Conservation (phyloP, 345 rosid species). For the Mercurialis annua region DNA sequence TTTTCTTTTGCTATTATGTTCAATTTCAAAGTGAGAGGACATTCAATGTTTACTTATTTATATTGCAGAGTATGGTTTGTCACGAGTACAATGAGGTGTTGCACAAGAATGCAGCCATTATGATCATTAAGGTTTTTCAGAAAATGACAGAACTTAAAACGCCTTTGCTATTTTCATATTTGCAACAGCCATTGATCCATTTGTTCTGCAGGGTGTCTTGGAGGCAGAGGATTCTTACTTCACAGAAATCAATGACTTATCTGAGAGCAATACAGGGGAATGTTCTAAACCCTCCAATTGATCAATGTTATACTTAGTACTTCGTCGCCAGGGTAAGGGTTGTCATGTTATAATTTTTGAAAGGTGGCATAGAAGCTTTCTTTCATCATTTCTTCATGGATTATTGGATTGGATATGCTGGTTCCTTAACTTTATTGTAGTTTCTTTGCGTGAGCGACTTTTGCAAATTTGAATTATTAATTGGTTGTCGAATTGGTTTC, state of each 20-base stretch:
- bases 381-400: background rate
- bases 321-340: too few species aligned
- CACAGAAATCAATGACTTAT: conserved; percentile 15
- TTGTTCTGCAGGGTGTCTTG: conserved; percentile 55
- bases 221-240: conserved; percentile 57
- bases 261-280: background rate
- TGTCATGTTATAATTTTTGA: too few species aligned
- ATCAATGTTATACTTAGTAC: background rate
- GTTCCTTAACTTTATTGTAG: background rate
- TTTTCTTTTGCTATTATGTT: background rate
- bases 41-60: background rate
- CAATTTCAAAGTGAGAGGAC: background rate
- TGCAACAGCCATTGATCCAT: conserved; percentile 10
- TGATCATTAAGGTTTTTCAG: conserved; percentile 58
- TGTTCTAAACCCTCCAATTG: background rate
- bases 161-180: background rate
- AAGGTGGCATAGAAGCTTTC: background rate
- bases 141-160: background rate
- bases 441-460: too few species aligned
- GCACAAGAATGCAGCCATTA: conserved; percentile 75
- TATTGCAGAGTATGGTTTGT: conserved; percentile 57
- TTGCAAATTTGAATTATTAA: too few species aligned
- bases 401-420: background rate
- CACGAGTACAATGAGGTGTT: conserved; percentile 70
- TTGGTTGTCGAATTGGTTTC: too few species aligned